Percentiles rank a stretch among this genome's conserved stretches.
Conservation (phyloP, 2,329 filamentous ascomycete species). For the Colletotrichum brevisporum region DNA sequence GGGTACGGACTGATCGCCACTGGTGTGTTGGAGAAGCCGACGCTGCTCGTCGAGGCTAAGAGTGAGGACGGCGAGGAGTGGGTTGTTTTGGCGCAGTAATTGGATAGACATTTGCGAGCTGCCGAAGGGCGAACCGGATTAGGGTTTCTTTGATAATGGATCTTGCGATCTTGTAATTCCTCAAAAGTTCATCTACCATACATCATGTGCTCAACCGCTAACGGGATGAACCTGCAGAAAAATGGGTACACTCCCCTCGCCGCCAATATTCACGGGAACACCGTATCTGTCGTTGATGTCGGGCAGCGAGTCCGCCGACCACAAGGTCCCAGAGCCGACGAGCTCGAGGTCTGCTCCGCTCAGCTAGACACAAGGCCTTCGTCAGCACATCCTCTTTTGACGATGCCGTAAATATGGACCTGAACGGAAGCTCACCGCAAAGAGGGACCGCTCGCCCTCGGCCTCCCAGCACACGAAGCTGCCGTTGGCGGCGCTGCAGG, state of each 20-base stretch:
- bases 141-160: no score
- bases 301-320: background rate
- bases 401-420: background rate
- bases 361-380: background rate
- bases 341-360: background rate
- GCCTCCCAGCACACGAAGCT: background rate
- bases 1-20: constrained; percentile 23
- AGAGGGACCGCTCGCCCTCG: background rate
- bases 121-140: no score
- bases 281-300: background rate
- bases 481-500: background rate
- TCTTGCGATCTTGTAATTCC: no score
- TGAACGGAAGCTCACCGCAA: background rate
- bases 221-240: background rate
- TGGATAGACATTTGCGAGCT: background rate
- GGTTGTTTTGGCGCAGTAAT: constrained; percentile 17
- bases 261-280: background rate
- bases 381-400: background rate
- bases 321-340: background rate
- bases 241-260: background rate
- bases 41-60: constrained; percentile 9
- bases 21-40: constrained; percentile 28
- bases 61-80: constrained; percentile 10
- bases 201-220: background rate
- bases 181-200: no score